phyloP scores from a whole-genome alignment of 2,329 filamentous ascomycete species.

The Phoma sp. region DNA sequence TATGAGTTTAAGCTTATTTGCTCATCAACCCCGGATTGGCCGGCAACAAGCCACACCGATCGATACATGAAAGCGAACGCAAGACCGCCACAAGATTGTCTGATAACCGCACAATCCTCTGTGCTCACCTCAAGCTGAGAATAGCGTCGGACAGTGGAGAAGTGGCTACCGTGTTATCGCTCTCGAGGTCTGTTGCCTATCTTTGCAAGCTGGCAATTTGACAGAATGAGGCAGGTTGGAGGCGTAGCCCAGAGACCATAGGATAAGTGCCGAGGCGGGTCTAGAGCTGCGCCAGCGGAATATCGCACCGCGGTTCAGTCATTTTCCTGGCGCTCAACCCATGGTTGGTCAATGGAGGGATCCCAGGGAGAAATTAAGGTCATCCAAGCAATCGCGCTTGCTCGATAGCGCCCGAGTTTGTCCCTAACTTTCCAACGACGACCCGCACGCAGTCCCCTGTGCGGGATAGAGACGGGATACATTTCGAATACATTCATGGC shows the following conservation, averaged over 20 bases:
- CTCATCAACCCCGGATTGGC: constrained; percentile 31
- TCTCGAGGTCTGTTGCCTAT: neutral
- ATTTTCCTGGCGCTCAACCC: constrained; percentile 3
- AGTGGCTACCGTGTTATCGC: neutral
- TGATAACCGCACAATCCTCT: constrained; percentile 17
- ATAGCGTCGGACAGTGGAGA: neutral
- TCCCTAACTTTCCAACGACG: constrained; percentile 20
- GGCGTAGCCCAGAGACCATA: constrained; percentile 6
- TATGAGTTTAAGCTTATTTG: constrained; percentile 50
- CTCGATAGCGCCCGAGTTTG: constrained; percentile 31
- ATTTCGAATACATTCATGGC: neutral
- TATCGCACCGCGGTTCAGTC: constrained; percentile 19
- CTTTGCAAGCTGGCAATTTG: neutral
- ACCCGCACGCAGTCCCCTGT: constrained; percentile 8
- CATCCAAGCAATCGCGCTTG: constrained; percentile 42
- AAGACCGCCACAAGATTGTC: constrained; percentile 23
- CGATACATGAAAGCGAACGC: constrained; percentile 8
- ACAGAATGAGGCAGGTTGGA: constrained; percentile 3
- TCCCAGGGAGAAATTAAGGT: constrained; percentile 38
- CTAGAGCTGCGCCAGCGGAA: constrained; percentile 26
- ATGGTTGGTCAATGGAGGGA: constrained; percentile 11
- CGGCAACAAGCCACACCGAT: constrained; percentile 16
- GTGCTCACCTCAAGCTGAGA: neutral
- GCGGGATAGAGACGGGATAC: neutral
- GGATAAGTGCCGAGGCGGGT: neutral